Base-by-base conservation (phyloP, 2,329 filamentous ascomycete genomes). In the Fusarium sp. region DNA sequence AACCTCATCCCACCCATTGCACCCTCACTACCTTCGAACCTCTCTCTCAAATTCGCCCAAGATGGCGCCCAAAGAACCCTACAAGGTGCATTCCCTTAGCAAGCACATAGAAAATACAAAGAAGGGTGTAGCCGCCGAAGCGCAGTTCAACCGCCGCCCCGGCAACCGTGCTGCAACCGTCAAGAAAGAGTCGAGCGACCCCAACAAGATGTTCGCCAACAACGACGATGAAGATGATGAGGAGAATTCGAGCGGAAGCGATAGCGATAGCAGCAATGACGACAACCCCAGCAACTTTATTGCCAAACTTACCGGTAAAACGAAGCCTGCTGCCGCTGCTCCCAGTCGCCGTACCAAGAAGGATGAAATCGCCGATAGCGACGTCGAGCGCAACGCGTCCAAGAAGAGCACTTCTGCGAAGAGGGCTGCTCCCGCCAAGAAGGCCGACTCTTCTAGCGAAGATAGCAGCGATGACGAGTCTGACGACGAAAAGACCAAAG, bases 331-430 rank as follows among this genome's bases (percentile, higher is more conserved):
- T 41, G 49, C 37, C 47, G 60, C 47, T 14, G 45, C 67, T 50
- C 39, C 66, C 43, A 66, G 58, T 35, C 75, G 72, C 53, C 75
- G 72, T 58, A 73, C 66, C 73, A 76, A 77, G 66, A 62, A 76
- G 41, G 77, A 79, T 21, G 80, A 81, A 63, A 80, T 82, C 59
- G 79, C 79, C 71, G 80, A 82, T 57, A 82, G 80, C 69, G 79
- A 82, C 68, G 77, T 69, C 69, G 80, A 81, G 61, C 77, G 76
- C 54, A 74, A 74, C 45, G 65, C 75, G 36, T 63, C 74, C 18
- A 64, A 72, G 31, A 76, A 74, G 33, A 69, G 62, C 31, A 31
- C 59, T n/a, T 14, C 61, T 18, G 9, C 35, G 10, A 71, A 69
- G 50, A 70, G 70, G 20, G 18, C 61, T 48, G 31, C 50, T 18